Base-by-base conservation (phyloP, 2,329 filamentous ascomycete genomes). In the Verticillium tricorpus region DNA sequence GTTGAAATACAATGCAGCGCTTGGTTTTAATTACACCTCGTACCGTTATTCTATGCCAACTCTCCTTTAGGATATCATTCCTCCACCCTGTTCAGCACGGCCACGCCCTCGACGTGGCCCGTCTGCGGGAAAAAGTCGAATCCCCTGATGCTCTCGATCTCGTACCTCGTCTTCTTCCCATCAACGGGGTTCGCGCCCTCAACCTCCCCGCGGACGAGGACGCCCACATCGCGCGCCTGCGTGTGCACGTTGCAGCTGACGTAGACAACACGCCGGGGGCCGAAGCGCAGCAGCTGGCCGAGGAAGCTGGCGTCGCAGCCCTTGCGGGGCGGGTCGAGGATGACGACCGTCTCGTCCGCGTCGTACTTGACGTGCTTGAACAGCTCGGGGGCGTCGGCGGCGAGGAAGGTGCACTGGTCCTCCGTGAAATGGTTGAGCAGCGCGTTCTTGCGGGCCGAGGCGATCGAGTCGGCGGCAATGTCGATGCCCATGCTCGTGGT, bases 231-330 rank as follows among this genome's bases (percentile, higher is more conserved):
- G 60, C 95, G 81, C 15, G 95, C 95, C 82, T 98, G 95, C 9
- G 94, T 98, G 73, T 99, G 95, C 66, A 99, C 95, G 71, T 99
- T 99, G 70, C 95, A 99, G 72, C 91, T 96, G 50, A 99, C 94
- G 73, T 99, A 99, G 5, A 97, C 87, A 12, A 99, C 86, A 63
- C 95, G 82, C 66, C 83, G 82, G 0, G 95, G 94, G 0, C 84
- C 90, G 69, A 91, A 97, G 6, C 79, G 76, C 60, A 97, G 78
- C 70, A 99, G 76, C 78, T 99, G 95, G 17, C 80, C 76, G 52
- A 99, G 77, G 74, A 99, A 99, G 66, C 85, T 85, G 57, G 88
- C 86, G 69, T 97, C 94, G 73, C 95, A 98, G 11, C 95, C 95
- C 75, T 98, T 99, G 54, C 95, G 85, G 7, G 95, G 93, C n/a